A percentile compares a stretch with the other conserved stretches of the same genome.
Conservation (phyloP, 2,329 filamentous ascomycete species). For the Paecilomyces sp. region DNA sequence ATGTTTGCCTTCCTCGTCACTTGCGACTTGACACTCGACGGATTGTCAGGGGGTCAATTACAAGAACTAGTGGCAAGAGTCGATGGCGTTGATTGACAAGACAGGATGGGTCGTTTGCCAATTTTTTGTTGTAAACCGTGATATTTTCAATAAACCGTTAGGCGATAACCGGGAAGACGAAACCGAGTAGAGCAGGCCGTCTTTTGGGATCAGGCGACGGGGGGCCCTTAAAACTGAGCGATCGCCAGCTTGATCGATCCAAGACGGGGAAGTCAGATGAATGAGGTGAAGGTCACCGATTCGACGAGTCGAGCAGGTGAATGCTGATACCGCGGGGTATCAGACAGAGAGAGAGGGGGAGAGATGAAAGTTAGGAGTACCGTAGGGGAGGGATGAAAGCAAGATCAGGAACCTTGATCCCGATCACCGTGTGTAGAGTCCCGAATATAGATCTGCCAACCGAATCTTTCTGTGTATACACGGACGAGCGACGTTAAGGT, state of each 20-base stretch:
- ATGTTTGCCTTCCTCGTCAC: slow-evolving; percentile 16
- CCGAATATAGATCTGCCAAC: slow-evolving; percentile 13
- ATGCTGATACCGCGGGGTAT: slow-evolving; percentile 3
- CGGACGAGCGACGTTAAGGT: slow-evolving; percentile 7
- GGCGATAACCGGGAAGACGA: slow-evolving; percentile 23
- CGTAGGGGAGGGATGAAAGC: slow-evolving; percentile 3
- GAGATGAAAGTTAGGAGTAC: slow-evolving; percentile 2
- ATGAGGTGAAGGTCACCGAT: background rate
- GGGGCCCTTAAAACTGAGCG: slow-evolving; percentile 16
- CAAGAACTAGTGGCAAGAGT: slow-evolving; percentile 3
- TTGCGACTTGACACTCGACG: slow-evolving; percentile 2
- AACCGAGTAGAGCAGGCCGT: slow-evolving; percentile 22
- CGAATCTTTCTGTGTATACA: slow-evolving; percentile 6
- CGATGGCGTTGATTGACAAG: background rate
- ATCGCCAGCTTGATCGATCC: slow-evolving; percentile 17
- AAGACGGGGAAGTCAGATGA: background rate
- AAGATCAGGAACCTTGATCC: slow-evolving; percentile 6
- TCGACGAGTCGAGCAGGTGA: background rate
- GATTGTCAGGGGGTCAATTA: slow-evolving; percentile 5
- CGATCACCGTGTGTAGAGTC: slow-evolving; percentile 19
- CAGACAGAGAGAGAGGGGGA: background rate
- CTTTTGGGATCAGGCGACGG: slow-evolving; percentile 25
- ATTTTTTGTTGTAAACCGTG: slow-evolving; percentile 13
- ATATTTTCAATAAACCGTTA: slow-evolving; percentile 21
- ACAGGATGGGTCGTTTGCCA: background rate